Evolutionary conservation across 1,139 yeast species (phyloP).

Genomic region (Saccharomyces pastorianus): DNA sequence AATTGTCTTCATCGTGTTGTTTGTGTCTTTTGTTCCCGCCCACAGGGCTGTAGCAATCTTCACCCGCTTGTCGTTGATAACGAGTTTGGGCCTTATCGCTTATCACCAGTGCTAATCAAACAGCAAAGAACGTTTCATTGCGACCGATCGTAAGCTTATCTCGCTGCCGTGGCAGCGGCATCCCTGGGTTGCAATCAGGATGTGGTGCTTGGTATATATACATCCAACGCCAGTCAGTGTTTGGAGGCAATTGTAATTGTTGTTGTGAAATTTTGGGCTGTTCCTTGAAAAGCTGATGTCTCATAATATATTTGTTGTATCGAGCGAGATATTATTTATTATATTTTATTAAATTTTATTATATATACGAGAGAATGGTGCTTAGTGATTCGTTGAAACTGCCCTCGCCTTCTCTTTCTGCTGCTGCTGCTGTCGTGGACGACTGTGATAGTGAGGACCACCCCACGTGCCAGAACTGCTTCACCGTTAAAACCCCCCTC

Average conservation of each 20-base stretch:
- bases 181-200: neutral
- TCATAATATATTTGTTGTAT: neutral
- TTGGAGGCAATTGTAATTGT: neutral
- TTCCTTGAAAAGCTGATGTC: too few relatives aligned
- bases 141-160: neutral
- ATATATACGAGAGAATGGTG: neutral
- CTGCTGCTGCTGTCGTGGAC: neutral
- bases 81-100: neutral
- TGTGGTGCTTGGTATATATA: neutral
- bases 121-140: neutral
- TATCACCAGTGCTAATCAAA: neutral
- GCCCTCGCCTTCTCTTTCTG: neutral
- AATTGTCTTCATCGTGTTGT: neutral
- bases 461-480: conserved; percentile 68
- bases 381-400: neutral
- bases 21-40: neutral
- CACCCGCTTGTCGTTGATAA: conserved; percentile 1
- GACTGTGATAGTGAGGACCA: neutral
- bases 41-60: conserved; percentile 1
- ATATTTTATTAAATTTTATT: neutral
- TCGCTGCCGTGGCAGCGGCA: neutral
- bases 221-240: neutral
- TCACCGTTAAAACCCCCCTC: conserved; percentile 81
- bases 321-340: neutral
- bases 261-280: neutral